phyloP scores from a whole-genome alignment of 352 stramenopile species.

The Saprolegnia parasitica region DNA sequence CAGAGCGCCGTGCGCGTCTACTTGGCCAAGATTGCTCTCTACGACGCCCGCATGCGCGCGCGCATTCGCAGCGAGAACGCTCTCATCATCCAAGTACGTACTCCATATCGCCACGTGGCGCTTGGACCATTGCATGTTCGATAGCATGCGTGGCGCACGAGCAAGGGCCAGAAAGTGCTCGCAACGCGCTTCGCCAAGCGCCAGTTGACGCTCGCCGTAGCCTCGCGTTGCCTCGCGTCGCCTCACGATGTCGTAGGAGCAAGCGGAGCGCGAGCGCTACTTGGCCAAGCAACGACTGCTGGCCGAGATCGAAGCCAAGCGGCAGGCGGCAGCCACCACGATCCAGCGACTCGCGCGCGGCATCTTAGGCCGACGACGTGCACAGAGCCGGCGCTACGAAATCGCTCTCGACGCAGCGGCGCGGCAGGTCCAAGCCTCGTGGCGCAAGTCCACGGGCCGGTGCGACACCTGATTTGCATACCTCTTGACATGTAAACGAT shows the following conservation, averaged over 20 bases:
- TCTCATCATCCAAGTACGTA: constrained; percentile 21
- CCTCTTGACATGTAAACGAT: not conserved
- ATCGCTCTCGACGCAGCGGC: constrained; percentile 6
- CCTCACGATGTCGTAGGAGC: not conserved
- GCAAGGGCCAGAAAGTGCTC: constrained; percentile 20
- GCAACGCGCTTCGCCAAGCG: constrained; percentile 19
- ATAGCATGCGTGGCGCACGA: constrained; percentile 24
- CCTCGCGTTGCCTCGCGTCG: not conserved
- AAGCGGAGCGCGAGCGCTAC: constrained; percentile 17
- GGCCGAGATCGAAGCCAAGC: constrained; percentile 15
- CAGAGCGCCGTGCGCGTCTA: constrained; percentile 23
- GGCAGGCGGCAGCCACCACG: not conserved
- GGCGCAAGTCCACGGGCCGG: constrained; percentile 25
- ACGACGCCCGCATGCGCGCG: constrained; percentile 12
- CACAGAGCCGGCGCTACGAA: not conserved
- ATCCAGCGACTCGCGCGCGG: constrained; percentile 25
- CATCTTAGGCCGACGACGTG: constrained; percentile 1
- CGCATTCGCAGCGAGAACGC: constrained; percentile 14
- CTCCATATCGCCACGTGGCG: not conserved
- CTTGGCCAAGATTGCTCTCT: constrained; percentile 32
- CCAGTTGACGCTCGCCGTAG: constrained; percentile 12
- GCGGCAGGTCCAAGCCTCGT: constrained; percentile 19
- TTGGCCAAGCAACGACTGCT: constrained; percentile 12
- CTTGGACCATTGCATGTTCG: not conserved
- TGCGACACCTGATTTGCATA: not conserved